Evolutionary conservation across 176 grass and related monocot genomes (phyloP).

Genomic region (Ensete glaucum): DNA sequence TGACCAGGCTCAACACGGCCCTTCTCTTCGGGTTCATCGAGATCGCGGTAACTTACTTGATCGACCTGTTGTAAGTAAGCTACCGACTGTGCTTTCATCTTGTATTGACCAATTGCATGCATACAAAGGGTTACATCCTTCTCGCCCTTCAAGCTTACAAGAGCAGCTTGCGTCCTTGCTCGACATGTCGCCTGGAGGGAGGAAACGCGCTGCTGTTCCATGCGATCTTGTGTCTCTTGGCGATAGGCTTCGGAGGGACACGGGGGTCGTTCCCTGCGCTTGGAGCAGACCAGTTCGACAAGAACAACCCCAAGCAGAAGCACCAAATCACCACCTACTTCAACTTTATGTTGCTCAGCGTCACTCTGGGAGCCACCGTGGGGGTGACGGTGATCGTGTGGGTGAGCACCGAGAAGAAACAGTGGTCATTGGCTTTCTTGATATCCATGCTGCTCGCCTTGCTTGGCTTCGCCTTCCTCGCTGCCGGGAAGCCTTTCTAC

Average conservation of each 20-base stretch:
- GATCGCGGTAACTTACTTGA: slow-evolving; percentile 18
- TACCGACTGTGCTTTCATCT: neutral
- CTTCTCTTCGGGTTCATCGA: slow-evolving; percentile 37
- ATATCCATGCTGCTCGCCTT: slow-evolving; percentile 29
- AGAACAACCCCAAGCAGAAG: slow-evolving; percentile 37
- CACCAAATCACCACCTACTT: slow-evolving; percentile 65
- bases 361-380: slow-evolving; percentile 33
- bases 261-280: slow-evolving; percentile 57
- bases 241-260: slow-evolving; percentile 53
- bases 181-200: slow-evolving; percentile 26
- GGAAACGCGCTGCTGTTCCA: slow-evolving; percentile 33
- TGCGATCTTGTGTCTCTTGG: slow-evolving; percentile 41
- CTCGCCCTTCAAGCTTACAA: slow-evolving; percentile 55
- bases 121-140: slow-evolving; percentile 45
- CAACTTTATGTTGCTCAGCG: slow-evolving; percentile 68
- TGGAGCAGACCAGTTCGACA: slow-evolving; percentile 71
- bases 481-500: slow-evolving; percentile 45
- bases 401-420: slow-evolving; percentile 24
- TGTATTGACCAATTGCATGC: no score
- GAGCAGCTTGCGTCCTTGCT: slow-evolving; percentile 22
- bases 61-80: neutral
- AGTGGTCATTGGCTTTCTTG: slow-evolving; percentile 45
- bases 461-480: slow-evolving; percentile 31
- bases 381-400: slow-evolving; percentile 60
- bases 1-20: slow-evolving; percentile 45